Conservation (phyloP, 768 basidiomycete genomes). For the Boletus sensibilis region DNA sequence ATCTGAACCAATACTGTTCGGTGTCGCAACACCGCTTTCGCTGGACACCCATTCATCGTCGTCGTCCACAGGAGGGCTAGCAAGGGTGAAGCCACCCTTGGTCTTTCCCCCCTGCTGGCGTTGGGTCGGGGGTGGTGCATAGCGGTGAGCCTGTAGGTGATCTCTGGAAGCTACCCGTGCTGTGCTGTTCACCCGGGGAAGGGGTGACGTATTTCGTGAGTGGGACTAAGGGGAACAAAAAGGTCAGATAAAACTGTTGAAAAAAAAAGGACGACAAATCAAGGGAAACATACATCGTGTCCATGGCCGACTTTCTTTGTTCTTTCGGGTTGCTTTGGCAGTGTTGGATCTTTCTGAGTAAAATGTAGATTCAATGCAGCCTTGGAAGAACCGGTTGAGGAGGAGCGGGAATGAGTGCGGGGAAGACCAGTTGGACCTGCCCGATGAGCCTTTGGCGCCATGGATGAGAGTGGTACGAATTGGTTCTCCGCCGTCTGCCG, state of each 20-base stretch:
- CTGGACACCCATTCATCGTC: slow-evolving; percentile 80
- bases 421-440: slow-evolving; percentile 44
- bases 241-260: slow-evolving; percentile 14
- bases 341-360: slow-evolving; percentile 59
- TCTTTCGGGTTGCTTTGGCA: slow-evolving; percentile 49
- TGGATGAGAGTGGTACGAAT: slow-evolving; percentile 30
- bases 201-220: slow-evolving; percentile 27
- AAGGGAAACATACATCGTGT: slow-evolving; percentile 44
- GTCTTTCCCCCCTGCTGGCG: slow-evolving; percentile 35
- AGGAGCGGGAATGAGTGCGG: slow-evolving; percentile 63
- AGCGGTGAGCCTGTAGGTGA: slow-evolving; percentile 36
- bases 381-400: slow-evolving; percentile 55
- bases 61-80: slow-evolving; percentile 47
- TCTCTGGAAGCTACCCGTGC: slow-evolving; percentile 31
- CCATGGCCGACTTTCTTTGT: slow-evolving; percentile 44
- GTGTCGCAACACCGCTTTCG: slow-evolving; percentile 73
- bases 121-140: slow-evolving; percentile 26
- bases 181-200: slow-evolving; percentile 28
- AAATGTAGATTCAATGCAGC: slow-evolving; percentile 61
- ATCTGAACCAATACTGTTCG: slow-evolving; percentile 49
- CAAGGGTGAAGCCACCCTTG: slow-evolving; percentile 59
- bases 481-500: slow-evolving; percentile 30
- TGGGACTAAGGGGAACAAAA: slow-evolving; percentile 11
- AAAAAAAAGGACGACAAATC: slow-evolving; percentile 6
- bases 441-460: slow-evolving; percentile 54